Percentiles rank a stretch among this genome's conserved stretches.
These are phyloP conservation scores for Psilocybe cubensis DNA, from an alignment of 768 basidiomycete species.

Conservation along the genomic window DNA sequence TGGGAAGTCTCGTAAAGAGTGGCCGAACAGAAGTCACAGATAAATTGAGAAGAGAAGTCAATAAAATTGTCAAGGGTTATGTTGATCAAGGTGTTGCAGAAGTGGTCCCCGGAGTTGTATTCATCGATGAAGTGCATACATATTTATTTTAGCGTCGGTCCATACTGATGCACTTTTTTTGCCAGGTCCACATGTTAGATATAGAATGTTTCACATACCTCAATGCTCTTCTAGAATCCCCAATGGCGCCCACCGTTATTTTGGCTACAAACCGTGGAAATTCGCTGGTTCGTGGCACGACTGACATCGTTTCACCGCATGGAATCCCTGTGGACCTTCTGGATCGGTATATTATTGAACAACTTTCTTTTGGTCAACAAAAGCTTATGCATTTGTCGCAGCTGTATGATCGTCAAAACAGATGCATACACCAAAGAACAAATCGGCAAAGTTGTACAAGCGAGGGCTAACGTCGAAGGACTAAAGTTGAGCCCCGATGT, in stretches of 20 bases:
- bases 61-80: slow-evolving; percentile 96
- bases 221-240: slow-evolving; percentile 92
- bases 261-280: slow-evolving; percentile 96
- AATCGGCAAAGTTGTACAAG: slow-evolving; percentile 83
- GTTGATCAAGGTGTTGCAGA: slow-evolving; percentile 99
- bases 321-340: slow-evolving; percentile 93
- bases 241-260: slow-evolving; percentile 97
- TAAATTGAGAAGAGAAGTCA: slow-evolving; percentile 92
- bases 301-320: slow-evolving; percentile 89
- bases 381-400: slow-evolving; percentile 25
- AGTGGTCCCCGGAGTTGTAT: slow-evolving; percentile 96
- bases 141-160: neutral
- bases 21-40: slow-evolving; percentile 97
- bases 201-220: slow-evolving; percentile 99
- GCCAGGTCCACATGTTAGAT: slow-evolving; percentile 99
- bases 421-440: slow-evolving; percentile 82
- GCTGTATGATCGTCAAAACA: slow-evolving; percentile 95
- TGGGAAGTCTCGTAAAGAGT: slow-evolving; percentile 89
- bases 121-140: slow-evolving; percentile 90
- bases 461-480: slow-evolving; percentile 87
- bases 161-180: slow-evolving; percentile 5
- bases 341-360: slow-evolving; percentile 65
- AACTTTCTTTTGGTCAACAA: neutral
- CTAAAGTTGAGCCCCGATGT: slow-evolving; percentile 77
- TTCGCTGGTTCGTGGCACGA: slow-evolving; percentile 90